phyloP scores from a whole-genome alignment of 176 grass and related monocot species.

The Alopecurus myosuroides region DNA sequence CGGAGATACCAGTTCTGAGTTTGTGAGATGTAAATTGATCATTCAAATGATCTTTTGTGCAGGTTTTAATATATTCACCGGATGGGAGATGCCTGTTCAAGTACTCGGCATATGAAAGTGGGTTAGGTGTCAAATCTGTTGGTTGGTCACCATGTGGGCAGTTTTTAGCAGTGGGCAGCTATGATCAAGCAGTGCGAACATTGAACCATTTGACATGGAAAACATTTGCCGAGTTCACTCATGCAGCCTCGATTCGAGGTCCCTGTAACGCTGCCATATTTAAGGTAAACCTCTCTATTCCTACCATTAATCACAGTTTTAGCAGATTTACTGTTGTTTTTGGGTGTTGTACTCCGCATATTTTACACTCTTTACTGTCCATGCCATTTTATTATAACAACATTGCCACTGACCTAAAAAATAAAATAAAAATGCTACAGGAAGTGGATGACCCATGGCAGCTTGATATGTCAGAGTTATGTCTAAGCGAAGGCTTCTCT shows the following conservation, averaged over 20 bases:
- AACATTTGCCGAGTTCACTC: constrained; percentile 92
- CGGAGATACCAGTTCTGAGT: neutral
- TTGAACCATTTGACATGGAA: constrained; percentile 98
- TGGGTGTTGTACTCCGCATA: constrained; percentile 3
- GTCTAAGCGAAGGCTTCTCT: constrained; percentile 64
- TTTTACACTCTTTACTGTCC: constrained; percentile 8
- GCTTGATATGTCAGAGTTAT: constrained; percentile 91
- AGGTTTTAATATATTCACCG: constrained; percentile 92
- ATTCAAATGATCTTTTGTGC: constrained; percentile 17
- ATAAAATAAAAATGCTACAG: constrained; percentile 24
- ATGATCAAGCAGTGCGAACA: constrained; percentile 75
- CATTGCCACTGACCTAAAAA: neutral
- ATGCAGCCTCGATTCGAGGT: constrained; percentile 57
- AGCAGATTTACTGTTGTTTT: constrained; percentile 11
- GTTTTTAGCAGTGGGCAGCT: constrained; percentile 93
- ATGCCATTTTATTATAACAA: constrained; percentile 23
- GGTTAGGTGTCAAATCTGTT: constrained; percentile 93
- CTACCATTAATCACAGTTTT: neutral
- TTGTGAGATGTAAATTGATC: neutral
- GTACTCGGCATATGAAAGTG: constrained; percentile 89
- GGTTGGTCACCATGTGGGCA: constrained; percentile 91
- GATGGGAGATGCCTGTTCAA: constrained; percentile 93
- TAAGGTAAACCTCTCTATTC: constrained; percentile 51
- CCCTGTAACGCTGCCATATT: constrained; percentile 70
- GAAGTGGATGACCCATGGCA: constrained; percentile 91